A percentile compares a stretch with the other conserved stretches of the same genome.
phyloP scores from a whole-genome alignment of 495 filamentous ascomycete genomes.

The Aspergillus avenaceus region DNA sequence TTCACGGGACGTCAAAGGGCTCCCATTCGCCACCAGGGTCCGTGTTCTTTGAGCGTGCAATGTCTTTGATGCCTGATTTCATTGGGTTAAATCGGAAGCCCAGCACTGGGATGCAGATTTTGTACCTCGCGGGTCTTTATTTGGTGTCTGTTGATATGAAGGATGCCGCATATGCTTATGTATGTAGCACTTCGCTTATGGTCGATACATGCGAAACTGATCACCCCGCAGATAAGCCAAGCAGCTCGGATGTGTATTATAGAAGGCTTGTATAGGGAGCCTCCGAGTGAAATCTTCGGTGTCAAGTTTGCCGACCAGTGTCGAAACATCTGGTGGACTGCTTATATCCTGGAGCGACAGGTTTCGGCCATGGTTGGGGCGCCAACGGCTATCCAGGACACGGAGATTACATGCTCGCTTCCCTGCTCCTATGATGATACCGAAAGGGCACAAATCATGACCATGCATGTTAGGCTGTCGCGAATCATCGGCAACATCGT shows the following conservation, averaged over 20 bases:
- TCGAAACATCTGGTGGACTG: slow-evolving; percentile 2
- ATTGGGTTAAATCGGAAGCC: neutral
- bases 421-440: neutral
- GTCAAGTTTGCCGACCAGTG: neutral
- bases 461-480: neutral
- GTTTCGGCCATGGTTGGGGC: neutral
- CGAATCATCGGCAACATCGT: neutral
- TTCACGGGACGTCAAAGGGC: neutral
- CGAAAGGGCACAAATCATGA: neutral
- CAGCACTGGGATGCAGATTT: neutral
- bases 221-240: neutral
- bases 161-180: slow-evolving; percentile 1
- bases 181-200: neutral
- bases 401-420: neutral
- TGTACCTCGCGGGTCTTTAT: neutral
- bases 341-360: neutral
- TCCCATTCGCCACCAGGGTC: neutral
- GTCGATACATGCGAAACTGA: neutral
- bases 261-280: neutral
- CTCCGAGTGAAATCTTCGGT: neutral
- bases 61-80: slow-evolving; percentile 2
- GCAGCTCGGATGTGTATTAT: neutral
- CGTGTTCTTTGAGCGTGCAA: slow-evolving; percentile 1
- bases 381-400: neutral
- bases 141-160: neutral